Evolutionary conservation across 2,329 filamentous ascomycete species (phyloP).

Genomic region (Colletotrichum sp.): DNA sequence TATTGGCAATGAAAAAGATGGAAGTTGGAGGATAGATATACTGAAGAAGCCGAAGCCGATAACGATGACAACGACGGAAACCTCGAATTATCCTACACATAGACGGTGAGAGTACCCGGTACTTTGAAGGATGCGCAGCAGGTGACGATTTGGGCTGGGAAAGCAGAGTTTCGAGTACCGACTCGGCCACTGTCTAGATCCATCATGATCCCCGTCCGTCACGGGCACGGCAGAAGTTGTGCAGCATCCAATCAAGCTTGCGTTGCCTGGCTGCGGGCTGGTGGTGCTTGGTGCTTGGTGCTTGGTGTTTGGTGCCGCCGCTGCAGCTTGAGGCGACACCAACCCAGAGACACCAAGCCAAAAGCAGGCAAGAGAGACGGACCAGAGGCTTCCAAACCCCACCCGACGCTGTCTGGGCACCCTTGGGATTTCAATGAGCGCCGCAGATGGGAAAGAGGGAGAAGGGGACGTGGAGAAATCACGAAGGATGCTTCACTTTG

Average conservation of each 20-base stretch:
- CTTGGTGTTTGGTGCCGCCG: not conserved
- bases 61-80: not conserved
- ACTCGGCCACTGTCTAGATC: not conserved
- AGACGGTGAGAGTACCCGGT: not conserved
- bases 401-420: not conserved
- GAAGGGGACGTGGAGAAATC: not conserved
- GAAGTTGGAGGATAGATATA: not conserved
- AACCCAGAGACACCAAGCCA: not conserved
- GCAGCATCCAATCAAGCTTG: not conserved
- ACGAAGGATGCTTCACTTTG: not conserved
- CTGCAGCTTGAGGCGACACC: not conserved
- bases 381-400: slow-evolving; percentile 5
- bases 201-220: not conserved
- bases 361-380: not conserved
- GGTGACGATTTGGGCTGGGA: not conserved
- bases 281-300: not conserved
- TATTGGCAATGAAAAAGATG: not conserved
- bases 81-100: not conserved
- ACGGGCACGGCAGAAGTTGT: not conserved
- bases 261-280: not conserved
- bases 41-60: not conserved
- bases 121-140: not conserved
- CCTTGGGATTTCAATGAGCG: slow-evolving; percentile 9
- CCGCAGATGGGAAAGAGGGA: not conserved
- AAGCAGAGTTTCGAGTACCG: not conserved